Evolutionary conservation across 1,139 yeast genomes (phyloP), one percentile per base, ranked within the genome.

Genomic region (Magnusiomyces suaveolens): DNA sequence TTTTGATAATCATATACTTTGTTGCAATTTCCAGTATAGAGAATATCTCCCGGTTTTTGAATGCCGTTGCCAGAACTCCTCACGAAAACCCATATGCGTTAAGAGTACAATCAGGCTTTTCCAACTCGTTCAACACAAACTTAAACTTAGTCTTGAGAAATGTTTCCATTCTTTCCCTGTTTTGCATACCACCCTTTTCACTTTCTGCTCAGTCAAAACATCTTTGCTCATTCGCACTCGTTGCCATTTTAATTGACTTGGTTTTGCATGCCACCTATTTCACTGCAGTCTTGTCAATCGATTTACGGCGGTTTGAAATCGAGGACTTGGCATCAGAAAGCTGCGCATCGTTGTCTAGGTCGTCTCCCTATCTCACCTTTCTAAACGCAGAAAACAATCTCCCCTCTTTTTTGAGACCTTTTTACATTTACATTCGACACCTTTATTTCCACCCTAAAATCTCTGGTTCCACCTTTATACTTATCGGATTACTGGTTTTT

Each of bases 261-360:
- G 55, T 76, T 2, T 41, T 87, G 50, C 88, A 83, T 60, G 63
- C 80, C 52, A 79, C 90, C 0, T 85, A 75, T 64, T 78, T 85
- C 57, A 72, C 82, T 0, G 82, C 89, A 0, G 79, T 84, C 0
- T 69, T 86, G 20, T 75, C 83, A 32, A 77, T 87, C 48, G 95
- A 87, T 68, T 70, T 83, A 50, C 77, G 81, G 48, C 74, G 88
- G 54, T 67, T 77, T 44, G 89, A 84, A 62, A 72, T 84, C 23
- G 78, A 79, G 12, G 87, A 82, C 57, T 66, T 81, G 39, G 4
- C 38, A 38, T 23, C 51, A 2, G 51, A 48, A 38, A 36, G 25
- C 33, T 25, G 32, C 8, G 16, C 50, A 18, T 3, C n/a, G 14
- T 21, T 21, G 2, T 8, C 26, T 24, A n/a, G 24, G 23, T 38